A percentile compares a stretch with the other conserved stretches of the same genome.
phyloP scores from a whole-genome alignment of 2,329 filamentous ascomycete species.

The Trichoderma hamatum region DNA sequence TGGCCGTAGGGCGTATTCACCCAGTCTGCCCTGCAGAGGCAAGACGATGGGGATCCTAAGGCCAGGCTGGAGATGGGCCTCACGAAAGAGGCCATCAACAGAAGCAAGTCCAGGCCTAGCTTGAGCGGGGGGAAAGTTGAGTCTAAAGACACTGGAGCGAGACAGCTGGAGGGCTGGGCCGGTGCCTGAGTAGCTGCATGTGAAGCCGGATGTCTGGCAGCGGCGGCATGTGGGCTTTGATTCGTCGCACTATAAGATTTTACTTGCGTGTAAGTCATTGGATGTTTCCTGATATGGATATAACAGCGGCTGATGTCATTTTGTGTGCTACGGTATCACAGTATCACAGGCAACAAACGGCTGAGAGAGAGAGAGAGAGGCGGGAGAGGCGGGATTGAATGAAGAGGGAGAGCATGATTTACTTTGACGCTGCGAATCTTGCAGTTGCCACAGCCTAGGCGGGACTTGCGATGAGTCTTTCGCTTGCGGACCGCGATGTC shows the following conservation, averaged over 20 bases:
- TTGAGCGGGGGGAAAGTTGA: slow-evolving; percentile 20
- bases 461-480: slow-evolving; percentile 52
- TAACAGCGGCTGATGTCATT: neutral
- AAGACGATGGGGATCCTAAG: slow-evolving; percentile 34
- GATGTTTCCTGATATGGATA: neutral
- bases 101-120: too few relatives aligned
- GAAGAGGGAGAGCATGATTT: slow-evolving; percentile 28
- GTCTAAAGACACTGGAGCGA: slow-evolving; percentile 29
- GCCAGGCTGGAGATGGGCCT: slow-evolving; percentile 10
- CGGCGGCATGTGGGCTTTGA: slow-evolving; percentile 49
- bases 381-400: too few relatives aligned
- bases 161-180: slow-evolving; percentile 32
- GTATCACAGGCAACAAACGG: neutral
- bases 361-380: too few relatives aligned
- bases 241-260: slow-evolving; percentile 52
- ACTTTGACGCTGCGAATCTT: slow-evolving; percentile 56
- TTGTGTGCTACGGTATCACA: neutral
- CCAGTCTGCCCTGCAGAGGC: slow-evolving; percentile 30
- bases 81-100: neutral
- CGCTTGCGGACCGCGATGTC: slow-evolving; percentile 18
- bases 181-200: slow-evolving; percentile 48
- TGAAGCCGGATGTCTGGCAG: slow-evolving; percentile 50
- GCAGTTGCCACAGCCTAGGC: slow-evolving; percentile 57
- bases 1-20: slow-evolving; percentile 39
- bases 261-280: neutral